These are phyloP conservation scores for Agaricus subrufescens DNA, from an alignment of 768 basidiomycete genomes.

Conservation along the genomic window DNA sequence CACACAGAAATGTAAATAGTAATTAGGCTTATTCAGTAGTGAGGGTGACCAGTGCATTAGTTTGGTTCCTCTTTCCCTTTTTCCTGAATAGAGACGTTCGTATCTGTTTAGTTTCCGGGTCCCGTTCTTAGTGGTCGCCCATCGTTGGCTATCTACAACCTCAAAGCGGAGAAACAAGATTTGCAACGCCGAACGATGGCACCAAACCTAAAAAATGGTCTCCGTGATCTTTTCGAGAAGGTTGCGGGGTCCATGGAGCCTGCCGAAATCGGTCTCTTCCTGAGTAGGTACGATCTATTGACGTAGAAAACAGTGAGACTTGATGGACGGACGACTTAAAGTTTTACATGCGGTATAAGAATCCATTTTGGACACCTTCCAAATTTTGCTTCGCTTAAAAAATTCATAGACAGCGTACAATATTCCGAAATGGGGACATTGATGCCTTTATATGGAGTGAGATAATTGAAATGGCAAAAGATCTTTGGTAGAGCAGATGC, in stretches of 20 bases:
- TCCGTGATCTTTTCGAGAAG: slow-evolving; percentile 45
- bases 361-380: slow-evolving; percentile 65
- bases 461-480: background rate
- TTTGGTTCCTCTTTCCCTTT: too few species aligned
- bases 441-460: slow-evolving; percentile 26
- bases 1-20: too few species aligned
- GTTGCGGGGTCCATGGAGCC: slow-evolving; percentile 38
- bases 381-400: slow-evolving; percentile 35
- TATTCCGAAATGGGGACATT: slow-evolving; percentile 40
- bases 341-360: slow-evolving; percentile 51
- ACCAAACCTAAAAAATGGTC: slow-evolving; percentile 40
- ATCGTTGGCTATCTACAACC: too few species aligned
- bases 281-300: slow-evolving; percentile 58
- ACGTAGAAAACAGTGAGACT: background rate
- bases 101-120: too few species aligned
- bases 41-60: too few species aligned
- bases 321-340: background rate
- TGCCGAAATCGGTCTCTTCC: slow-evolving; percentile 61
- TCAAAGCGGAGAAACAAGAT: too few species aligned
- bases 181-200: background rate
- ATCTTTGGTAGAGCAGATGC: slow-evolving; percentile 9
- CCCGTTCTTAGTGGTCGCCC: too few species aligned
- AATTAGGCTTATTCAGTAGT: too few species aligned
- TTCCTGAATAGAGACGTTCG: too few species aligned
- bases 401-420: slow-evolving; percentile 44